Evolutionary conservation across 306 rosid species (phyloP).

Genomic region (Quercus agrifolia): DNA sequence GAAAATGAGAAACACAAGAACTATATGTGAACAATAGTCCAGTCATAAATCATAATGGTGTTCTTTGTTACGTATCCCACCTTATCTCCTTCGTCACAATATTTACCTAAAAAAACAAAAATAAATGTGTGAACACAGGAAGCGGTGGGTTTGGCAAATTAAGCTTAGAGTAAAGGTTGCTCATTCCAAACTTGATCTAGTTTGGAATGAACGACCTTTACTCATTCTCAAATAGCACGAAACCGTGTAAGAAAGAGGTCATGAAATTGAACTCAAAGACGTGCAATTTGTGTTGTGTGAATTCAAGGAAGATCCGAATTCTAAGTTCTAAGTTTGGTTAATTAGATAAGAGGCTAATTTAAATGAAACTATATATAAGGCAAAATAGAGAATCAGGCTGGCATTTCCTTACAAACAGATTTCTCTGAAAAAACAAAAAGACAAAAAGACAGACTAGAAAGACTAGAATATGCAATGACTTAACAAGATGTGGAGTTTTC

Average conservation of each 20-base stretch:
- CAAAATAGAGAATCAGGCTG: constrained; percentile 12
- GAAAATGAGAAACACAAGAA: too few species aligned
- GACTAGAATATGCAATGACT: constrained; percentile 32
- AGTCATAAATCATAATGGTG: too few species aligned
- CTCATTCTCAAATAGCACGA: neutral
- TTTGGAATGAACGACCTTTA: neutral
- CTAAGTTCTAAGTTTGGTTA: constrained; percentile 17
- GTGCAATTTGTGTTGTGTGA: neutral
- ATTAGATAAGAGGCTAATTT: neutral
- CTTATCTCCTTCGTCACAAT: too few species aligned
- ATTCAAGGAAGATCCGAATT: constrained; percentile 29
- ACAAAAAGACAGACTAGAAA: constrained; percentile 34
- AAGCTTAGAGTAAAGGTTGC: too few species aligned
- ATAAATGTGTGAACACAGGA: too few species aligned
- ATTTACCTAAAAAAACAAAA: too few species aligned
- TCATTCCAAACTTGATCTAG: neutral
- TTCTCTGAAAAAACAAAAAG: constrained; percentile 17
- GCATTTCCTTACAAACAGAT: constrained; percentile 12
- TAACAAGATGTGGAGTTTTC: constrained; percentile 40
- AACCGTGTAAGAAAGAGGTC: neutral
- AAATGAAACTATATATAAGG: neutral
- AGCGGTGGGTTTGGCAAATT: too few species aligned
- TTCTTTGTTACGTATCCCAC: too few species aligned
- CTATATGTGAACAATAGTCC: too few species aligned
- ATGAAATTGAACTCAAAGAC: neutral